Conservation (phyloP, 768 basidiomycete species). For the Porphyrellus cyaneotinctus region DNA sequence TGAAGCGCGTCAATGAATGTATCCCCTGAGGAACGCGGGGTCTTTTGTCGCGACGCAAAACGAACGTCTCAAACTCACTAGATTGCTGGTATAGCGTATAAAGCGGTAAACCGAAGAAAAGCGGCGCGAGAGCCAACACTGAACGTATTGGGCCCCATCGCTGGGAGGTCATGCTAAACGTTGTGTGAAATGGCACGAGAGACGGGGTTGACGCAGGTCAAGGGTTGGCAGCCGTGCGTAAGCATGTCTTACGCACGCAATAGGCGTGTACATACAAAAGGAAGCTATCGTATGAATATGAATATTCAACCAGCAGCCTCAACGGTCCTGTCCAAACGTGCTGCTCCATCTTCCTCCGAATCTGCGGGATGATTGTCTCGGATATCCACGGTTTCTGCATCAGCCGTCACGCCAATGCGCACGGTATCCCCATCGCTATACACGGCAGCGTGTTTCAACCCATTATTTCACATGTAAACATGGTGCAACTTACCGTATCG, state of each 20-base stretch:
- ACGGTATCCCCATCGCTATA: conserved; percentile 62
- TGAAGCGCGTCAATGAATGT: conserved; percentile 2
- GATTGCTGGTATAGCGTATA: conserved; percentile 47
- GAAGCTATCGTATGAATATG: too few relatives aligned
- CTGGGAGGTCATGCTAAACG: background rate
- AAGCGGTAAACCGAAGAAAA: conserved; percentile 49
- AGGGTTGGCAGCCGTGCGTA: too few relatives aligned
- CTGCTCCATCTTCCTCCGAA: conserved; percentile 8
- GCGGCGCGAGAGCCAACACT: conserved; percentile 48
- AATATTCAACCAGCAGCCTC: background rate
- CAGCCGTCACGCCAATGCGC: conserved; percentile 44
- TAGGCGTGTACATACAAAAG: too few relatives aligned
- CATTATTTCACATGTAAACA: background rate
- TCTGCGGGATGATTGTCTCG: conserved; percentile 61
- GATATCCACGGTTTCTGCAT: conserved; percentile 46
- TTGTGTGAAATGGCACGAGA: conserved; percentile 4
- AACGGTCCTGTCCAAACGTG: background rate
- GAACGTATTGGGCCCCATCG: conserved; percentile 61
- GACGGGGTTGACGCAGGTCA: too few relatives aligned
- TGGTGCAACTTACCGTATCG: conserved; percentile 55
- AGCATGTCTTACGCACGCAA: too few relatives aligned
- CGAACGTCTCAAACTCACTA: conserved; percentile 32
- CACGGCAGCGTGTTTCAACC: background rate
- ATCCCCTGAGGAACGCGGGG: background rate
- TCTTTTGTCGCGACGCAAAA: background rate